These are phyloP conservation scores for Ettlia oleoabundans DNA, from an alignment of 139 green algal genomes.

Conservation along the genomic window DNA sequence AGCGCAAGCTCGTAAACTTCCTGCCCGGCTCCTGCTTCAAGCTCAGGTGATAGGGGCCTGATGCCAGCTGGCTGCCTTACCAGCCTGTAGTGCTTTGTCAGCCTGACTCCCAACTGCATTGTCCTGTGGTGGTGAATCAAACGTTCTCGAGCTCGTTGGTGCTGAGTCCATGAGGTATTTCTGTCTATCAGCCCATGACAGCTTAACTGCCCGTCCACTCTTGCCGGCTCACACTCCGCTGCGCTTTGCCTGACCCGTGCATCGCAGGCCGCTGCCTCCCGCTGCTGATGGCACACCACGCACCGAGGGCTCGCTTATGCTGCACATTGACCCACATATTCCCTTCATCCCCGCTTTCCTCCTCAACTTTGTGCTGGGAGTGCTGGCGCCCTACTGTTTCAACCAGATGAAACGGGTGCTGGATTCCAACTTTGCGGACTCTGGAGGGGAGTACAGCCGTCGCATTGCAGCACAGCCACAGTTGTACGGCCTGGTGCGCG, in stretches of 20 bases:
- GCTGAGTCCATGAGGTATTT: too few species aligned
- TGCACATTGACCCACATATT: slow-evolving; percentile 52
- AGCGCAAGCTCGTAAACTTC: slow-evolving; percentile 37
- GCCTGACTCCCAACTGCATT: neutral
- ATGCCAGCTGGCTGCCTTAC: neutral
- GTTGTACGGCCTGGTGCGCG: slow-evolving; percentile 25
- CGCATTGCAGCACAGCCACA: slow-evolving; percentile 36
- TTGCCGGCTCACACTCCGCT: too few species aligned
- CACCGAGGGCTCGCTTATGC: slow-evolving; percentile 28
- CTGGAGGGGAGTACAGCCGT: neutral
- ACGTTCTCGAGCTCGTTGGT: too few species aligned
- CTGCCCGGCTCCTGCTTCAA: slow-evolving; percentile 27
- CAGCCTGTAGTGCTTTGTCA: neutral
- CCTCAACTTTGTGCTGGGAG: slow-evolving; percentile 50
- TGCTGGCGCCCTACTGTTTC: slow-evolving; percentile 40
- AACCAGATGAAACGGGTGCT: slow-evolving; percentile 26
- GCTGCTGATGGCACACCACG: slow-evolving; percentile 11
- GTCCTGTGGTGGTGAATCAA: neutral
- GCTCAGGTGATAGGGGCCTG: neutral
- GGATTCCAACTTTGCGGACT: slow-evolving; percentile 20
- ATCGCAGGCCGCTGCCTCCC: slow-evolving; percentile 32
- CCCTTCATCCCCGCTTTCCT: slow-evolving; percentile 39
- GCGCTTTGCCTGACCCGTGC: too few species aligned
- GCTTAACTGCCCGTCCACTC: too few species aligned
- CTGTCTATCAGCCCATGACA: too few species aligned